phyloP scores from a whole-genome alignment of 768 basidiomycete genomes.

The Tremella yokohamensis region DNA sequence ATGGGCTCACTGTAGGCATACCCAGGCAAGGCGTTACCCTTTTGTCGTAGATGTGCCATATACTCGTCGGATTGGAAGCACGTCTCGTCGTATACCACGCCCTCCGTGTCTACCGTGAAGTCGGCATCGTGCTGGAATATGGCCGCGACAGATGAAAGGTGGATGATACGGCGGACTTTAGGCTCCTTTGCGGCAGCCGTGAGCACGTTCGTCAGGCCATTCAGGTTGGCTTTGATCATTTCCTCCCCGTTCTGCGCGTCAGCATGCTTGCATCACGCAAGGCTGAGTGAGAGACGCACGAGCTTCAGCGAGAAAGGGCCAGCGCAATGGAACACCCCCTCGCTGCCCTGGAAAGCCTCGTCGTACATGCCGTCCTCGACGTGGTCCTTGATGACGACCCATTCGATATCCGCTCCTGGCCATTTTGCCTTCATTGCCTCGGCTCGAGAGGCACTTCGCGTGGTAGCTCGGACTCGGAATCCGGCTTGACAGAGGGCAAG shows the following conservation, averaged over 20 bases:
- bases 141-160: constrained; percentile 9
- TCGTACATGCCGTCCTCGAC: constrained; percentile 1
- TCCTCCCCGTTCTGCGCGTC: background rate
- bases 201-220: background rate
- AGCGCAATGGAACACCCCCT: constrained; percentile 8
- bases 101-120: background rate
- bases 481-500: constrained; percentile 1
- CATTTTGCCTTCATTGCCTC: background rate
- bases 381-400: constrained; percentile 1
- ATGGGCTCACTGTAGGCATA: constrained; percentile 11
- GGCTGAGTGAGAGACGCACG: background rate
- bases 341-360: constrained; percentile 3
- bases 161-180: background rate
- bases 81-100: constrained; percentile 7
- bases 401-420: constrained; percentile 3
- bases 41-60: background rate
- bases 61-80: background rate
- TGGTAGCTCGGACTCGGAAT: constrained; percentile 2
- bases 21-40: constrained; percentile 1
- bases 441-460: background rate
- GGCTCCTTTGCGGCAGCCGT: constrained; percentile 5
- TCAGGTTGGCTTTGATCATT: constrained; percentile 2
- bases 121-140: constrained; percentile 6
- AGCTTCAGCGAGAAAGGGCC: constrained; percentile 7
- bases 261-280: background rate